Evolutionary conservation across 345 rosid genomes (phyloP), one percentile per base, ranked within the genome.

Genomic region (Euphorbia lathyris): DNA sequence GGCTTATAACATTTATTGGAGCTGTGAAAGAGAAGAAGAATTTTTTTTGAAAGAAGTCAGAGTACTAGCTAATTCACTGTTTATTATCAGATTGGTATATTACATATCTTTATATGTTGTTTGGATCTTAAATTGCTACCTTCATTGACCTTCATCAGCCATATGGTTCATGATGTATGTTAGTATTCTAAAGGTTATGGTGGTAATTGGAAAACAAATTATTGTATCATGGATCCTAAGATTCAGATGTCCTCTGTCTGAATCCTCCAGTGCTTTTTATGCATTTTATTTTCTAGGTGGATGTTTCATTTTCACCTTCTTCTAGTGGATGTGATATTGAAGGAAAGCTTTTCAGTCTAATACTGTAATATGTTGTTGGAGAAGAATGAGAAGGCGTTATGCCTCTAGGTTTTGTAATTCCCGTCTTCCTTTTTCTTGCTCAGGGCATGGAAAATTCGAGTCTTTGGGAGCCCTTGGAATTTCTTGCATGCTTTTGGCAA

Each of bases 361-460:
- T 50, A 7, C 55, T 17, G 32, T 64, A 10, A 29, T 5, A 29
- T 47, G 42, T 52, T 29, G 13, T n/a, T 29, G n/a, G 5, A 64
- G 20, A 25, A 64, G 14, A 23, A 23, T 29, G 57, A 65, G 47
- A 17, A 11, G 25, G 14, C 66, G 56, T 47, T 40, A 4, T 19
- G 64, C 25, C 68, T 43, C 36, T 43, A 51, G 62, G n/a, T 65
- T 25, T 67, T 63, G 62, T 63, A 67, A 66, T 66, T 70, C 13
- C 43, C 58, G 20, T 60, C 11, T 14, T 32, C 55, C 63, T 64
- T 42, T 66, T 29, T 27, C 71, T 36, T 63, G 45, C 65, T 69
- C 84, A 93, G 97, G 98, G 55, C 97, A 91, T 74, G 95, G 98
- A 27, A 91, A 91, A 69, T 94, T 94, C 48, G 98, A 94, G 81